Evolutionary conservation across 805 yeast genomes (phyloP).

Genomic region (Suhomyces tanzawaensis): DNA sequence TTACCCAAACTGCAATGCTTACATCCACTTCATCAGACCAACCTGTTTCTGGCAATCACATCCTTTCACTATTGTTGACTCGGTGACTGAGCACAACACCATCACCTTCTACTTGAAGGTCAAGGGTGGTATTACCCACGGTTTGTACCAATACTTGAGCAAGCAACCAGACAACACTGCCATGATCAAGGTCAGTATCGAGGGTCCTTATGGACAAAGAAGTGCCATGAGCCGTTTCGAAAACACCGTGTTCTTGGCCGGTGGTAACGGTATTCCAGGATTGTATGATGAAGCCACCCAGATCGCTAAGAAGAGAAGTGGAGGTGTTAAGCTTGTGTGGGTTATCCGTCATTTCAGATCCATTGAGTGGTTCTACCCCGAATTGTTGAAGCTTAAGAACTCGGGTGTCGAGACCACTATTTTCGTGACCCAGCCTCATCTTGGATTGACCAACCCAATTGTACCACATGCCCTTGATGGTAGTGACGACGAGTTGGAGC

Average conservation of each 20-base stretch:
- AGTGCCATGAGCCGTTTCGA: slow-evolving; percentile 31
- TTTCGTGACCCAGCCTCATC: slow-evolving; percentile 39
- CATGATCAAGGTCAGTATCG: slow-evolving; percentile 29
- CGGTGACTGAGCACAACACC: slow-evolving; percentile 29
- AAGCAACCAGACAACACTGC: slow-evolving; percentile 33
- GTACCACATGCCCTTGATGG: slow-evolving; percentile 9
- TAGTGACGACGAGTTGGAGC: slow-evolving; percentile 10
- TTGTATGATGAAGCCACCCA: slow-evolving; percentile 31
- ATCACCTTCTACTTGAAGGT: slow-evolving; percentile 27
- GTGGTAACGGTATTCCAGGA: slow-evolving; percentile 45
- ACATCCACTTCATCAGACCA: slow-evolving; percentile 53
- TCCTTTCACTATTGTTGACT: slow-evolving; percentile 62
- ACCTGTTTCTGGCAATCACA: slow-evolving; percentile 66
- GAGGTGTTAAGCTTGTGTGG: slow-evolving; percentile 34
- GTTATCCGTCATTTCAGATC: slow-evolving; percentile 39
- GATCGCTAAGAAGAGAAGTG: slow-evolving; percentile 16
- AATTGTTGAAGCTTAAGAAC: slow-evolving; percentile 30
- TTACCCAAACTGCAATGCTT: slow-evolving; percentile 57
- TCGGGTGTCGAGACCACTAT: slow-evolving; percentile 37
- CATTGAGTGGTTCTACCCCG: slow-evolving; percentile 39
- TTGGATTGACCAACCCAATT: slow-evolving; percentile 13
- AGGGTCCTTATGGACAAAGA: slow-evolving; percentile 41
- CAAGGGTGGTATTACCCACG: slow-evolving; percentile 40
- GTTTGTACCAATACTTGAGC: slow-evolving; percentile 31
- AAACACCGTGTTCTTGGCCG: slow-evolving; percentile 28